phyloP scores from a whole-genome alignment of 2,329 filamentous ascomycete genomes.

The Pestalotiopsis sp. region DNA sequence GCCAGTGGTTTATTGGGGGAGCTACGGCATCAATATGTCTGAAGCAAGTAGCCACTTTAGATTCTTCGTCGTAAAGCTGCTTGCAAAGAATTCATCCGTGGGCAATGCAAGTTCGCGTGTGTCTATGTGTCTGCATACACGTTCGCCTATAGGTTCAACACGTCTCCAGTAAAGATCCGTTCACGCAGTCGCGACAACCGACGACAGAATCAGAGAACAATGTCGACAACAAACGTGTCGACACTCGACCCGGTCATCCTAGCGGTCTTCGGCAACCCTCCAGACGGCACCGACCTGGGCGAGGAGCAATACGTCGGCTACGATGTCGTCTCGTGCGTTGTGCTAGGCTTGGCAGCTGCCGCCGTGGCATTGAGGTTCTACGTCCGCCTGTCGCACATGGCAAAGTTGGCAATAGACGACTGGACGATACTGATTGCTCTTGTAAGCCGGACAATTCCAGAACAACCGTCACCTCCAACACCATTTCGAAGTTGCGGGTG shows the following conservation, averaged over 20 bases:
- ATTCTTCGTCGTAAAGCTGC: not conserved
- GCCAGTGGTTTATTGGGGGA: not conserved
- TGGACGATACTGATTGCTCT: constrained; percentile 24
- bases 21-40: not conserved
- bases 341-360: constrained; percentile 19
- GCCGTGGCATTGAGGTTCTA: constrained; percentile 20
- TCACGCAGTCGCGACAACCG: not conserved
- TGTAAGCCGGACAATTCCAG: constrained; percentile 15
- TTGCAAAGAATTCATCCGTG: not conserved
- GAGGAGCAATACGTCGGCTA: constrained; percentile 19
- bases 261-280: constrained; percentile 18
- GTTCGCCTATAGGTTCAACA: not conserved
- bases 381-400: constrained; percentile 18
- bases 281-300: constrained; percentile 17
- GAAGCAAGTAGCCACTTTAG: not conserved
- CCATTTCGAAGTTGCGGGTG: not conserved
- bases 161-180: not conserved
- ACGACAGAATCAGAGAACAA: not conserved
- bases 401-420: constrained; percentile 18
- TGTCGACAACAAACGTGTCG: not conserved
- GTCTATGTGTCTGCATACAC: not conserved
- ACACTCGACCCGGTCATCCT: constrained; percentile 19
- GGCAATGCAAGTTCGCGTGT: not conserved
- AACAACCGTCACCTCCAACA: not conserved
- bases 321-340: constrained; percentile 21